phyloP scores from a whole-genome alignment of 108 stramenopile genomes.

The Mayamaea pseudoterrestris region DNA sequence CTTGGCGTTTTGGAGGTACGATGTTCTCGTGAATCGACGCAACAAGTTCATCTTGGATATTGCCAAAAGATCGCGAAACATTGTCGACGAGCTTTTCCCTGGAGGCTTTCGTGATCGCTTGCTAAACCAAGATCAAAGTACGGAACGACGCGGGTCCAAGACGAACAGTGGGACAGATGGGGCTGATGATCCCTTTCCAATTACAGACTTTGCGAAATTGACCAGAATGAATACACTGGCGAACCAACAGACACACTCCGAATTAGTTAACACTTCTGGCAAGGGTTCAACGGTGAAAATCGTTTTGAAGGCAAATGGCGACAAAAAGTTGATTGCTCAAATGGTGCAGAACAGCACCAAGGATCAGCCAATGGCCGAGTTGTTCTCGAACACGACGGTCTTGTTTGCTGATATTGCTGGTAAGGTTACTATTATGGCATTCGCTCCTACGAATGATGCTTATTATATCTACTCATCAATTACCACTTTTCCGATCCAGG shows the following conservation, averaged over 20 bases:
- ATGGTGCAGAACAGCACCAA: background rate
- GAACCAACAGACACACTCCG: background rate
- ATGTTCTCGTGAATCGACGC: conserved; percentile 37
- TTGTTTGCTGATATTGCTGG: conserved; percentile 28
- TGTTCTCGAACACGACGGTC: background rate
- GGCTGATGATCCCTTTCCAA: too few relatives aligned
- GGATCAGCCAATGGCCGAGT: background rate
- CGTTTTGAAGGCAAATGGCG: background rate
- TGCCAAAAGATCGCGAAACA: conserved; percentile 22
- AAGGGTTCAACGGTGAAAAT: background rate
- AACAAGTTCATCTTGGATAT: conserved; percentile 17
- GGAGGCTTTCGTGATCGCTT: conserved; percentile 31
- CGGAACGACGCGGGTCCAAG: too few relatives aligned
- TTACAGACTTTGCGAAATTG: background rate
- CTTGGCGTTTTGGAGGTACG: conserved; percentile 20
- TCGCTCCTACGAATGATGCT: too few relatives aligned
- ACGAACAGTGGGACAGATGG: background rate
- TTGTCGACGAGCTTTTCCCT: conserved; percentile 39
- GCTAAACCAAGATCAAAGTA: too few relatives aligned
- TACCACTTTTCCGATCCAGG: too few relatives aligned
- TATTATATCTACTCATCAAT: too few relatives aligned
- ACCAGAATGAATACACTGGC: background rate
- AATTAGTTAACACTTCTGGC: too few relatives aligned
- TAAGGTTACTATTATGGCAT: too few relatives aligned
- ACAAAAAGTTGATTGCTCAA: too few relatives aligned